Base-by-base conservation (phyloP, 2,329 filamentous ascomycete species). In the Pseudonectria foliicola region DNA sequence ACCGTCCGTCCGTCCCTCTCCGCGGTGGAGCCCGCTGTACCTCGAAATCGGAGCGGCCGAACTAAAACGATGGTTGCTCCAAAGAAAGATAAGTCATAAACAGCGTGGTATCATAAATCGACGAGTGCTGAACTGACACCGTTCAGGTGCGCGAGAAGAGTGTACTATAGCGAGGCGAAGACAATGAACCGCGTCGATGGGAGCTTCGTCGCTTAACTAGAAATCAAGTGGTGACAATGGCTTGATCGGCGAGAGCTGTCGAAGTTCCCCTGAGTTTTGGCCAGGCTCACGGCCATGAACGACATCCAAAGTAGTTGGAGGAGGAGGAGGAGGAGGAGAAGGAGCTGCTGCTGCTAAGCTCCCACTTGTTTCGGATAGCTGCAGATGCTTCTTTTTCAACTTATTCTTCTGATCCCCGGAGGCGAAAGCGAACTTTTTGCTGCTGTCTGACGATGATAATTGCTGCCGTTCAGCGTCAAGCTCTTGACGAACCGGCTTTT, bases 181-280 rank as follows among this genome's bases (percentile, higher is more conserved):
- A 21, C 18, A 8, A 21, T 21, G 5, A 21, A 21, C 18, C 18
- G 18, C 8, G 18, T 21, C 18, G 18, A 21, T 21, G 18, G 8
- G 18, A 21, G 18, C 18, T 8, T 21, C 18, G 18, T 21, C 8
- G 18, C 5, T 39, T 27, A 30, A 33, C 57, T 58, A 74, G 45
- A 80, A 73, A 42, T 75, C 72, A 52, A 80, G 62, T 10, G 77
- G 77, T 25, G 77, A 82, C 30, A 82, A 58, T 27, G 78, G 78
- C 56, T 79, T 77, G 51, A 82, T 81, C 4, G 78, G 78, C 39
- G 78, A 82, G 25, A 82, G 56, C 3, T 75, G 75, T 28, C 73
- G 64, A 28, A 78, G 48, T 33, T 75, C 70, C 18, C 59, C 60
- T n/a, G 62, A 42, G 25, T 38, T 36, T 31, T 44, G 43, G 21